Percentiles rank a stretch among this genome's conserved stretches.
These are phyloP conservation scores for Pleomassaria siparia DNA, from an alignment of 2,329 filamentous ascomycete species.

Conservation along the genomic window DNA sequence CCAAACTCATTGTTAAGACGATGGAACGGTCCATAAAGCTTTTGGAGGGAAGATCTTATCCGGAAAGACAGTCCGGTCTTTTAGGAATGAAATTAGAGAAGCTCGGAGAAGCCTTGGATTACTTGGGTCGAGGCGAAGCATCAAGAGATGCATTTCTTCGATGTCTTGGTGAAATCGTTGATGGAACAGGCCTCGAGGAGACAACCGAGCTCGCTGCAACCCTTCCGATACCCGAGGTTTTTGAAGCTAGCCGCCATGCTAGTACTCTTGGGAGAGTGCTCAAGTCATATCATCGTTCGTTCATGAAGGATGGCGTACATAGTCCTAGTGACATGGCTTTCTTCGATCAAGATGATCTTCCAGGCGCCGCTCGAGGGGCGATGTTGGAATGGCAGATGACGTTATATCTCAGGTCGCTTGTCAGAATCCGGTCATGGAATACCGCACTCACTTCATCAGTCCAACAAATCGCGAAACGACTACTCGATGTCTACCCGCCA, in stretches of 20 bases:
- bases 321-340: constrained; percentile 52
- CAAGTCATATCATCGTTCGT: constrained; percentile 60
- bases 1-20: constrained; percentile 55
- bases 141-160: constrained; percentile 60
- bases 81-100: constrained; percentile 66
- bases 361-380: constrained; percentile 33
- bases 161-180: constrained; percentile 64
- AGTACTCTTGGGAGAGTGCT: constrained; percentile 61
- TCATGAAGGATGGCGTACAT: constrained; percentile 45
- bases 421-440: constrained; percentile 34
- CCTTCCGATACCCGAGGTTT: constrained; percentile 55
- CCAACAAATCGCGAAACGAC: constrained; percentile 16
- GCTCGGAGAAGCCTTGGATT: constrained; percentile 63
- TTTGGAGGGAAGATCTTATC: constrained; percentile 56
- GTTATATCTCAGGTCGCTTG: constrained; percentile 30
- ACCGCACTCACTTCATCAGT: constrained; percentile 28
- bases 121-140: constrained; percentile 56
- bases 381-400: constrained; percentile 48
- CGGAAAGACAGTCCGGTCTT: constrained; percentile 62
- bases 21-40: constrained; percentile 66
- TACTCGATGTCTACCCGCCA: constrained; percentile 32
- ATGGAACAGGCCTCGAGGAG: constrained; percentile 57
- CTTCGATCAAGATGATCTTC: constrained; percentile 38
- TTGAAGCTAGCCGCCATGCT: constrained; percentile 55
- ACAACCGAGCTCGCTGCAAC: constrained; percentile 56